phyloP scores from a whole-genome alignment of 2,329 filamentous ascomycete species.

The Orbilia quercus region DNA sequence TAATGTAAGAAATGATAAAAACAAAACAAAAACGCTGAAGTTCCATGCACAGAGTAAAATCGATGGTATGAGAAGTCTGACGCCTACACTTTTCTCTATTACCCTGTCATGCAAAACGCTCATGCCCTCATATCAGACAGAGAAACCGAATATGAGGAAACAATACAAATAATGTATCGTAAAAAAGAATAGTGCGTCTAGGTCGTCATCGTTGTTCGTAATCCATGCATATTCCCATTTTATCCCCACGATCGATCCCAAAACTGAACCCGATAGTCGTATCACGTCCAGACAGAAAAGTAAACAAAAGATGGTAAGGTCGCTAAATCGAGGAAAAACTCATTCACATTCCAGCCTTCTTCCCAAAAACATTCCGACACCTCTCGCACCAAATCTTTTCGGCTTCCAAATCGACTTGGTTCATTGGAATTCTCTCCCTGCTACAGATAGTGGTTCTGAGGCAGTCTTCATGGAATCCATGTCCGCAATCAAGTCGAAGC shows the following conservation, averaged over 20 bases:
- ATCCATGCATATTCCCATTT: neutral
- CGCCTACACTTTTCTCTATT: constrained; percentile 19
- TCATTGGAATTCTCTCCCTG: constrained; percentile 41
- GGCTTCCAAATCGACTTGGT: constrained; percentile 43
- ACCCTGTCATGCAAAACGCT: neutral
- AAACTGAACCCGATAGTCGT: neutral
- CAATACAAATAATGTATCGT: neutral
- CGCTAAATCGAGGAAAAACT: neutral
- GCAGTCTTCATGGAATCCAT: constrained; percentile 58
- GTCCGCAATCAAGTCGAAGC: constrained; percentile 58
- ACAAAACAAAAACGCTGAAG: neutral
- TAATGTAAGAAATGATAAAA: neutral
- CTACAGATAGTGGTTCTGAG: constrained; percentile 38
- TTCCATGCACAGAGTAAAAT: neutral
- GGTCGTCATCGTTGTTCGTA: neutral
- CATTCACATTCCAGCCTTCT: constrained; percentile 47
- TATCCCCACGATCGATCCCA: neutral
- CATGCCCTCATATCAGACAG: too few relatives aligned
- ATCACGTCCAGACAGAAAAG: neutral
- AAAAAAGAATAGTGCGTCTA: neutral
- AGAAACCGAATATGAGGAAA: neutral
- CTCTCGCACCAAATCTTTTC: constrained; percentile 54
- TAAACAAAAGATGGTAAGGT: neutral
- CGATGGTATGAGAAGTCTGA: constrained; percentile 1
- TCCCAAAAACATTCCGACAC: constrained; percentile 38